Percentiles rank a stretch among this genome's conserved stretches.
These are phyloP conservation scores for Skeletonema grethae DNA, from an alignment of 108 stramenopile genomes.

Conservation along the genomic window DNA sequence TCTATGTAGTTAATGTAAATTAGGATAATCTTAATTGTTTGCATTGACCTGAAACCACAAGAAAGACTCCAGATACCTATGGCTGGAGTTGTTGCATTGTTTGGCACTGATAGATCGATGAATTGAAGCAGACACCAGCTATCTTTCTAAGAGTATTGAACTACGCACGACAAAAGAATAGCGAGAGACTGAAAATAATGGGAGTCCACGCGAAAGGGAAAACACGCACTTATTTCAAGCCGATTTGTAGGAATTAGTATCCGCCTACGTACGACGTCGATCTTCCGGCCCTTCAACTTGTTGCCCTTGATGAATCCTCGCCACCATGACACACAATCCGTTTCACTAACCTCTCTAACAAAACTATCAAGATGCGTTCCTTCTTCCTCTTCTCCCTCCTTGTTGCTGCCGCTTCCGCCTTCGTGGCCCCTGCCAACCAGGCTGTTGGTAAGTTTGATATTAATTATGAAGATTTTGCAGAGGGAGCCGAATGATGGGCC, in stretches of 20 bases:
- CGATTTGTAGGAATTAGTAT: background rate
- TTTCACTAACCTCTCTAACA: conserved; percentile 16
- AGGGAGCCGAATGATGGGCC: conserved; percentile 6
- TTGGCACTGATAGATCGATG: no score
- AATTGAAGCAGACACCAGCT: no score
- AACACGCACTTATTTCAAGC: background rate
- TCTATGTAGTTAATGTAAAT: no score
- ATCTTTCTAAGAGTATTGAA: no score
- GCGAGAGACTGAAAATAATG: background rate
- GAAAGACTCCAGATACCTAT: no score
- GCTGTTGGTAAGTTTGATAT: conserved; percentile 58
- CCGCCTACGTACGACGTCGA: background rate
- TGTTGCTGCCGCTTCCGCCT: conserved; percentile 81
- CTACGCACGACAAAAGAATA: no score
- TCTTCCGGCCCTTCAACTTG: conserved; percentile 10
- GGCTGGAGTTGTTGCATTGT: no score
- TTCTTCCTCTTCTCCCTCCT: conserved; percentile 77
- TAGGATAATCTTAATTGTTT: no score
- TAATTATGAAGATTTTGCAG: background rate
- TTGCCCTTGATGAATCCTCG: background rate
- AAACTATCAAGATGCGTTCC: conserved; percentile 47
- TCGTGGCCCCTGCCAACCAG: conserved; percentile 77
- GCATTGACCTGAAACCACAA: no score
- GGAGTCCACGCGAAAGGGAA: background rate
- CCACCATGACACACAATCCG: conserved; percentile 8